Conservation (phyloP, 306 rosid species). For the Ormosia semicastrata region DNA sequence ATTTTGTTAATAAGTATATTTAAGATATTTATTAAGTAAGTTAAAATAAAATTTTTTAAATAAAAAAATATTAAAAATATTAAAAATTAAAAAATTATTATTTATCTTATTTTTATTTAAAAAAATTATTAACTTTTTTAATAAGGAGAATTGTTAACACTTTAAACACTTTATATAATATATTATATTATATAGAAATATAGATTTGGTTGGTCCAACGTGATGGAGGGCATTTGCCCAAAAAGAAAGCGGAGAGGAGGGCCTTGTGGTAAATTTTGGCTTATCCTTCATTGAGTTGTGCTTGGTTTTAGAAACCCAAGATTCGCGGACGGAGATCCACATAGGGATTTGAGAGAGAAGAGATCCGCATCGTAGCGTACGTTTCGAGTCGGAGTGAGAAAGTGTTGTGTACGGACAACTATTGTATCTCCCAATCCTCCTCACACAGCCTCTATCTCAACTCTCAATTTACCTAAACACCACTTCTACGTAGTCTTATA, state of each 20-base stretch:
- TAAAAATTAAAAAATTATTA: no score
- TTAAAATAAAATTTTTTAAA: no score
- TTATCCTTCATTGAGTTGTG: not conserved
- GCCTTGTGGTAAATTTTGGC: not conserved
- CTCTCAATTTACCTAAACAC: not conserved
- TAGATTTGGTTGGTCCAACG: not conserved
- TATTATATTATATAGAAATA: no score
- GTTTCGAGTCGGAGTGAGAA: not conserved
- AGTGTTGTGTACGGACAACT: slow-evolving; percentile 31
- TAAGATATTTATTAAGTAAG: no score
- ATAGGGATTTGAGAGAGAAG: slow-evolving; percentile 56
- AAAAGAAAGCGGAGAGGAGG: not conserved
- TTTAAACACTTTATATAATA: no score
- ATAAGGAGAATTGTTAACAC: no score
- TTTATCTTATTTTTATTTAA: no score
- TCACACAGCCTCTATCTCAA: no score
- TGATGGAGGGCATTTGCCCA: not conserved
- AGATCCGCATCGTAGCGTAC: not conserved
- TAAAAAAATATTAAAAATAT: no score
- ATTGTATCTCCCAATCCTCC: slow-evolving; percentile 17
- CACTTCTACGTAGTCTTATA: not conserved
- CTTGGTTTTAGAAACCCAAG: slow-evolving; percentile 30
- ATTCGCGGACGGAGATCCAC: slow-evolving; percentile 61
- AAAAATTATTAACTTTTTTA: no score
- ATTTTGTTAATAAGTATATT: no score